Base-by-base conservation (phyloP, 495 filamentous ascomycete genomes). In the Extremus antarcticus region DNA sequence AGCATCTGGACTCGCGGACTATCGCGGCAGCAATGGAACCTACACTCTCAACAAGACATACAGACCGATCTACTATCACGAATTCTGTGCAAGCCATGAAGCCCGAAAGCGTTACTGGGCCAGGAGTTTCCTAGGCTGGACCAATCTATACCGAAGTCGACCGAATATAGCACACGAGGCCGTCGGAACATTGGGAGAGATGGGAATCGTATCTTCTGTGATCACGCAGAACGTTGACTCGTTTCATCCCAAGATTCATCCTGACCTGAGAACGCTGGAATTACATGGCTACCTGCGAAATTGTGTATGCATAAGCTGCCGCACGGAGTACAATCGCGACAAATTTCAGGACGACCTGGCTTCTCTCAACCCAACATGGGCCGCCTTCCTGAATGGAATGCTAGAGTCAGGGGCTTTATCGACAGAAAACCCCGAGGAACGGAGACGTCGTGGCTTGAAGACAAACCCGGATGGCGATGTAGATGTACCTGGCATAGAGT, bases 201-300 rank as follows among this genome's bases (percentile, higher is more conserved):
- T 88, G 63, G 91, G 88, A 0, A 66, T 88, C 48, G 70, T 95
- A 13, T 80, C 77, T 49, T 81, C 73, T 25, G 86, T 95, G 25
- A 80, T 98, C 59, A 98, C 92, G 41, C 92, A 98, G 66, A 78
- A 97, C 66, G 91, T 96, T 22, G 92, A 98, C 68, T 95, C 90
- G 3, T 92, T 96, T 66, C 91, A 98, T 69, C 73, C 80, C 1
- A 67, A 70, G 25, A 82, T 86, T 7, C 91, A 96, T 68, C 87
- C 91, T 2, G 65, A 77, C 1, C 68, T 91, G 13, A 74, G 78
- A 4, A 92, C 87, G 4, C 68, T 90, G 16, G 92, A 97, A 68
- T 74, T 98, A 43, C 92, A 98, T 68, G 92, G 92, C 54, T 94
- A 89, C 65, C 75, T 98, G 41, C 76, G 88, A 60, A 80, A 84